Evolutionary conservation across 257 asterid species (phyloP).

Genomic region (Primulina huaijiensis): DNA sequence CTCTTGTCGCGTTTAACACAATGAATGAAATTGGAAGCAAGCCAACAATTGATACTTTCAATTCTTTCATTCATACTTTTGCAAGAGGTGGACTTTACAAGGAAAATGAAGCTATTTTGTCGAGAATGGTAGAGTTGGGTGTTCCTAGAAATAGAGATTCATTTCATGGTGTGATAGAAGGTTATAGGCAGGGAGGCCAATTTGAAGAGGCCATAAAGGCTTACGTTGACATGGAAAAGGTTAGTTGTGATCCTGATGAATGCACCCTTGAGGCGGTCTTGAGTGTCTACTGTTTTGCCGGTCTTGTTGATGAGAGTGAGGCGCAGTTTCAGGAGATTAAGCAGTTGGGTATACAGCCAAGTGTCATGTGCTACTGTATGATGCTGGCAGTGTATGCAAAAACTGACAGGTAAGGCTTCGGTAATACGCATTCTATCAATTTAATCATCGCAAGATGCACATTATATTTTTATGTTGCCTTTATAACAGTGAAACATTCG

Average conservation of each 20-base stretch:
- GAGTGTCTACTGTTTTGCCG: conserved; percentile 92
- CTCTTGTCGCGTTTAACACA: conserved; percentile 86
- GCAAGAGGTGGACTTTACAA: conserved; percentile 93
- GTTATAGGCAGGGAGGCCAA: conserved; percentile 87
- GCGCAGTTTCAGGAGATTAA: conserved; percentile 81
- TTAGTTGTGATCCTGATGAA: conserved; percentile 90
- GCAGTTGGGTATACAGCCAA: conserved; percentile 80
- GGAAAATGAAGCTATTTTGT: conserved; percentile 70
- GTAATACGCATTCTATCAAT: conserved; percentile 15
- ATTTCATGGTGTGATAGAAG: conserved; percentile 79
- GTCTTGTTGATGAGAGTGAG: conserved; percentile 88
- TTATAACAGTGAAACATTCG: neutral
- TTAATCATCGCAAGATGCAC: conserved; percentile 23
- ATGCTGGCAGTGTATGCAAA: conserved; percentile 80
- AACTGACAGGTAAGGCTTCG: conserved; percentile 60
- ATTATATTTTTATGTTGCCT: conserved; percentile 18
- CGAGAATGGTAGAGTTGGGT: conserved; percentile 73
- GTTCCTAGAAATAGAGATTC: conserved; percentile 56
- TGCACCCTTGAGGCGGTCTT: conserved; percentile 87
- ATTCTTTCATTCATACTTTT: conserved; percentile 72
- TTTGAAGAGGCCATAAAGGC: conserved; percentile 91
- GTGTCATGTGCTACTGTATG: conserved; percentile 95
- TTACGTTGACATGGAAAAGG: conserved; percentile 89
- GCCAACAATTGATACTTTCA: conserved; percentile 73
- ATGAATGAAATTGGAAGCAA: conserved; percentile 86